A percentile compares a stretch with the other conserved stretches of the same genome.
These are phyloP conservation scores for Rhipidocladum racemiflorum DNA, from an alignment of 176 grass and related monocot species.

Conservation along the genomic window DNA sequence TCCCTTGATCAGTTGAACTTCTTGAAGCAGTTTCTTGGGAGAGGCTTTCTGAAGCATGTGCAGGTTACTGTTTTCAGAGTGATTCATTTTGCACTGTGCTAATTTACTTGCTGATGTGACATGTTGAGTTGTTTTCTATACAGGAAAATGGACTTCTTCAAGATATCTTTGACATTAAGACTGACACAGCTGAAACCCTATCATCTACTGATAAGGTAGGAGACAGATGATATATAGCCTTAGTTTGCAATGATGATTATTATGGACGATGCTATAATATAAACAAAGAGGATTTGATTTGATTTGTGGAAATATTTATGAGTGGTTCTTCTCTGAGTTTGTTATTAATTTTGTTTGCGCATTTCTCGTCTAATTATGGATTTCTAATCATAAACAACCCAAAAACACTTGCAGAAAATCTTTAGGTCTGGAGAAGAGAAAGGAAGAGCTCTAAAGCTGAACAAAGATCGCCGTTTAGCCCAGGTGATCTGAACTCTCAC, in stretches of 20 bases:
- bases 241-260: neutral
- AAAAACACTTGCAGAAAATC: constrained; percentile 62
- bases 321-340: neutral
- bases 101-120: constrained; percentile 16
- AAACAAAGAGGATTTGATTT: neutral
- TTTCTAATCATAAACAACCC: constrained; percentile 5
- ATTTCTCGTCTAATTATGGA: neutral
- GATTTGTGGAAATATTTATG: neutral
- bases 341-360: neutral
- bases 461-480: constrained; percentile 74
- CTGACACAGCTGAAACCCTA: constrained; percentile 61
- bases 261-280: neutral
- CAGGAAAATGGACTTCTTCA: constrained; percentile 85
- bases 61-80: constrained; percentile 44
- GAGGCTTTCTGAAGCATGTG: constrained; percentile 91
- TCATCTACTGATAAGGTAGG: constrained; percentile 66
- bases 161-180: constrained; percentile 72
- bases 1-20: constrained; percentile 74
- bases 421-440: constrained; percentile 69
- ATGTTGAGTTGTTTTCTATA: constrained; percentile 22
- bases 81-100: neutral
- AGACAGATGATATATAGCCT: neutral
- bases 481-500: constrained; percentile 35
- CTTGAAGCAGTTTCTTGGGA: constrained; percentile 73
- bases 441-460: constrained; percentile 66